Evolutionary conservation across 179 eudicot species (phyloP).

Genomic region (Beta corolliflora): DNA sequence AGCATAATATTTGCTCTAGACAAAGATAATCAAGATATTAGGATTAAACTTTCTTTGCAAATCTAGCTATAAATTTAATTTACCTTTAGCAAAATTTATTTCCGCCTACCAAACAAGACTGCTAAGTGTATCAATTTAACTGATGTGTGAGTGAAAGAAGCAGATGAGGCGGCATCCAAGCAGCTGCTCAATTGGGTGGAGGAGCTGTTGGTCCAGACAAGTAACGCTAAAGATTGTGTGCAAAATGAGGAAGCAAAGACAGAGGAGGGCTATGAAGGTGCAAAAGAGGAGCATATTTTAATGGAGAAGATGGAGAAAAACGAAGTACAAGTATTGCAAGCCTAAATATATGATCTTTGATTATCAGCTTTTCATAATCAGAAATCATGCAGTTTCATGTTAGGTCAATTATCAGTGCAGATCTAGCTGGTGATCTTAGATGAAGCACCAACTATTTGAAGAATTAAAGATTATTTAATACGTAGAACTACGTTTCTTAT

Average conservation of each 20-base stretch:
- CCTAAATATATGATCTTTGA: slow-evolving; percentile 14
- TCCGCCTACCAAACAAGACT: too few species aligned
- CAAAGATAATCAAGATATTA: too few species aligned
- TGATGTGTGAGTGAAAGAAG: slow-evolving; percentile 8
- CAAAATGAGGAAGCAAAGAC: slow-evolving; percentile 21
- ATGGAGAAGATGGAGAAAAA: slow-evolving; percentile 17
- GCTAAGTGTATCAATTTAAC: not conserved
- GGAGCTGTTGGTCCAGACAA: slow-evolving; percentile 24
- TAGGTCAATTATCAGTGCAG: not conserved
- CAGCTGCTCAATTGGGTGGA: slow-evolving; percentile 43
- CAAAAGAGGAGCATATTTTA: not conserved
- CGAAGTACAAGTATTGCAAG: slow-evolving; percentile 26
- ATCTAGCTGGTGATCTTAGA: not conserved
- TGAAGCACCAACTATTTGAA: not conserved
- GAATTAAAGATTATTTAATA: not conserved
- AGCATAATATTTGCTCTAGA: too few species aligned
- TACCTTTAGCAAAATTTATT: too few species aligned
- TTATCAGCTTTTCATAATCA: not conserved
- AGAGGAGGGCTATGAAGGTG: slow-evolving; percentile 14
- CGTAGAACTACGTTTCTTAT: not conserved
- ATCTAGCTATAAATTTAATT: too few species aligned
- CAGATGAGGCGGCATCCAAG: slow-evolving; percentile 47
- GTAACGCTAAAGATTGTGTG: slow-evolving; percentile 3
- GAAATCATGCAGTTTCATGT: not conserved
- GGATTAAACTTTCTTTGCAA: too few species aligned